Base-by-base conservation (phyloP, 2,329 filamentous ascomycete genomes). In the Colletotrichum limetticola region DNA sequence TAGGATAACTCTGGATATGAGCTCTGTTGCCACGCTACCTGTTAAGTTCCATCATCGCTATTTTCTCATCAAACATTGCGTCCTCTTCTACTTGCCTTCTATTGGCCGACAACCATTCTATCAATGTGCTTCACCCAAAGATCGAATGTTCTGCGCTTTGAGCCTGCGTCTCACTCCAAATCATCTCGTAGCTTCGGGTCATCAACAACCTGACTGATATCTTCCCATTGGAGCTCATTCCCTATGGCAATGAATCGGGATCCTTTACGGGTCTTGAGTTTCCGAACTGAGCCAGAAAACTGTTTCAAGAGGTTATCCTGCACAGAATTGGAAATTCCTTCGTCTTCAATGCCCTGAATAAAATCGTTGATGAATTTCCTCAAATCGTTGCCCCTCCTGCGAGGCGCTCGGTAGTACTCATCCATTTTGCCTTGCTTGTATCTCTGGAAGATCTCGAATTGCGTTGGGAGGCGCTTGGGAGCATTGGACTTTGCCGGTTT, bases 281-380 rank as follows among this genome's bases (percentile, higher is more conserved):
- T 14, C 28, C 62, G 52, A 30, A 46, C 32, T 19, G 11, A n/a
- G 3, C 14, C 11, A 12, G 24, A 32, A 22, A 57, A 57, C 1
- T 19, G 14, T 22, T 56, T 1, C 24, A 65, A 3, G 5, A 65
- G 16, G 3, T 24, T 24, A 4, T 57, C n/a, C 24, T 65, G 62
- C 62, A 65, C n/a, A 6, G 16, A 26, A 16, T 4, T n/a, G 4
- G 62, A 56, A 30, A 57, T 30, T 12, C 3, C 28, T 11, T 30
- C 26, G 32, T 65, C 52, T 52, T 65, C 32, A 14, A 65, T 46
- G 19, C 52, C 35, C 19, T 65, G 49, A 32, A 65, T 30, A 6
- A 65, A 65, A 6, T 12, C 49, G 5, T 65, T 65, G 9, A 65
- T 65, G 24, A 57, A 65, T 22, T 32, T 24, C 19, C 28, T 65